Evolutionary conservation across 768 basidiomycete species (phyloP).

Genomic region (Tricholoma terreum): DNA sequence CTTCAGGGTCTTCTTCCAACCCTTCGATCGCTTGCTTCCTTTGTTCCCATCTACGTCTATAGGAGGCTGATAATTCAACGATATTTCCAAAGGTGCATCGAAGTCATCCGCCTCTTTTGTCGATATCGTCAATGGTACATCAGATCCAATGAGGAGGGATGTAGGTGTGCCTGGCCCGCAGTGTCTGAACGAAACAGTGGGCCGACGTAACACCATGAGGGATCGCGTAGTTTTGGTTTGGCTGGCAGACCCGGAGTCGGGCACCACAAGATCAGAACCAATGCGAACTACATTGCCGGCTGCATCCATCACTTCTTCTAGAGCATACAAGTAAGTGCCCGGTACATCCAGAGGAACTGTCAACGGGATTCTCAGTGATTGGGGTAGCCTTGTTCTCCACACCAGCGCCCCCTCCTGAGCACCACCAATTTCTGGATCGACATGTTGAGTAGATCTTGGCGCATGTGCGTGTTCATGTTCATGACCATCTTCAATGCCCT

Average conservation of each 20-base stretch:
- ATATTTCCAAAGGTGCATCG: slow-evolving; percentile 68
- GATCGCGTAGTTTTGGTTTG: slow-evolving; percentile 54
- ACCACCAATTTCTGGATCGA: slow-evolving; percentile 5
- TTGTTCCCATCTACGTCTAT: slow-evolving; percentile 31
- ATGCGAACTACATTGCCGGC: slow-evolving; percentile 71
- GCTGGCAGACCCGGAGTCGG: slow-evolving; percentile 22
- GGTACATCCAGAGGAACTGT: slow-evolving; percentile 58
- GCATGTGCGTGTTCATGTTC: slow-evolving; percentile 19
- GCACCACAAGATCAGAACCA: slow-evolving; percentile 26
- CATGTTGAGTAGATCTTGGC: slow-evolving; percentile 5
- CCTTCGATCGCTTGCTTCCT: slow-evolving; percentile 42
- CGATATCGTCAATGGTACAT: slow-evolving; percentile 53
- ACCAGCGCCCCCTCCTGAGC: slow-evolving; percentile 10
- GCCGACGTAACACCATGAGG: slow-evolving; percentile 67
- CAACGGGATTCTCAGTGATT: slow-evolving; percentile 66
- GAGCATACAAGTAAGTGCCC: slow-evolving; percentile 67
- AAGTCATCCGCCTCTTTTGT: slow-evolving; percentile 53
- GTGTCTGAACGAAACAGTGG: slow-evolving; percentile 66
- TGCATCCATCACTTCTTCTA: slow-evolving; percentile 83
- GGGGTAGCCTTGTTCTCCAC: slow-evolving; percentile 31
- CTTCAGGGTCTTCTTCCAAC: slow-evolving; percentile 63
- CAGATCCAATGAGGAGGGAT: slow-evolving; percentile 68
- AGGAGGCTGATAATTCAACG: slow-evolving; percentile 58
- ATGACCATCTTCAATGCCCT: slow-evolving; percentile 72
- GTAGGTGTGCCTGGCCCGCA: slow-evolving; percentile 72